Base-by-base conservation (phyloP, 257 asterid genomes). In the Capsicum pubescens region DNA sequence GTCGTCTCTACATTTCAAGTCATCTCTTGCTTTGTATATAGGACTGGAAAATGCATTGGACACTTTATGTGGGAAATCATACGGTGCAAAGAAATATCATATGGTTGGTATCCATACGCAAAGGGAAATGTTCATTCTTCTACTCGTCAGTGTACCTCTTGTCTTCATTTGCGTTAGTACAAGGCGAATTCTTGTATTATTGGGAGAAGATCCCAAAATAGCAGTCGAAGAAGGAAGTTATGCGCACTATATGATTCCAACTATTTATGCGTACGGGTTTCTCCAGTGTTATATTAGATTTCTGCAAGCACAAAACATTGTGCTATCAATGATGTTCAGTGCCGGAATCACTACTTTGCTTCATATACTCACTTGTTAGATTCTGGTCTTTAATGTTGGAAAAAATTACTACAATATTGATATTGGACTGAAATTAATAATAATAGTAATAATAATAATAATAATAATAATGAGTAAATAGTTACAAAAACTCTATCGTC, bases 301-400 rank as follows among this genome's bases (percentile, higher is more conserved):
- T 74, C 80, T 87, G 10, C 90, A 89, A 79, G 86, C 92, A 2
- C 90, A 89, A 66, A 89, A 87, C 89, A 89, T 85, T 87, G 85
- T 86, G 85, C 48, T 84, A 59, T 83, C 87, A 46, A 86, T 87
- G 13, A 86, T 85, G 42, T 86, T 86, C 42, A 48, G 84, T 44
- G 88, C 92, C 0, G 87, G 82, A 1, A 19, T 81, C 13, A 79
- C 90, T 4, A 5, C 85, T 57, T 67, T 87, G 0, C 13, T 89
- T 1, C 92, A 89, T 61, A 66, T 87, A 2, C 48, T 84, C n/a
- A 85, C 87, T 11, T 90, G 89, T 2, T 86, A 88, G 92, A 86
- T 89, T 7, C 46, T 89, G 17, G 85, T 88, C 0, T 61, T 88
- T 76, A 88, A 85, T 26, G 32, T 26, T 26, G 1, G 32, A 26